Conservation (phyloP, 2,329 filamentous ascomycete genomes). For the Cercospora zeae-maydis region DNA sequence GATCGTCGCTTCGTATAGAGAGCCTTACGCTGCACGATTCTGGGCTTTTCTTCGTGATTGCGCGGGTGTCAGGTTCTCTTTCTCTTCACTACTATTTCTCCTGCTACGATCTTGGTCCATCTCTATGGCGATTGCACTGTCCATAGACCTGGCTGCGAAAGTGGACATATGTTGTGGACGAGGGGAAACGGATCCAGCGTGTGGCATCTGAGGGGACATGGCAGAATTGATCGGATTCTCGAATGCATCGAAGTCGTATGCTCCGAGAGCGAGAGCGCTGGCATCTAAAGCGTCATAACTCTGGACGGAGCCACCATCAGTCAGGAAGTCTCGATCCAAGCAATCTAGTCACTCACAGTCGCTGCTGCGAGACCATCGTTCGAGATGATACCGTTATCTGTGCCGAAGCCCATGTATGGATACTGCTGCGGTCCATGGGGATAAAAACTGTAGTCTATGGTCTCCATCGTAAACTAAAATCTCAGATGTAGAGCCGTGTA, state of each 20-base stretch:
- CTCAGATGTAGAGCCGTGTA: not conserved
- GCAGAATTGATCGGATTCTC: slow-evolving; percentile 21
- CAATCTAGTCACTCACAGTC: slow-evolving; percentile 31
- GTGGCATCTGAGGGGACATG: slow-evolving; percentile 19
- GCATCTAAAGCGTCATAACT: slow-evolving; percentile 29
- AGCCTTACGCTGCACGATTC: slow-evolving; percentile 66
- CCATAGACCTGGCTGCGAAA: slow-evolving; percentile 39
- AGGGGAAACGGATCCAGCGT: slow-evolving; percentile 29
- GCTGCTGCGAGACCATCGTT: slow-evolving; percentile 39
- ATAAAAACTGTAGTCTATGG: slow-evolving; percentile 59
- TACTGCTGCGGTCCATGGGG: slow-evolving; percentile 46
- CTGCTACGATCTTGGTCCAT: slow-evolving; percentile 34
- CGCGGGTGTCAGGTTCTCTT: slow-evolving; percentile 46
- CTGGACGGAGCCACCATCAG: slow-evolving; percentile 17
- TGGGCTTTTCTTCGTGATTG: slow-evolving; percentile 63
- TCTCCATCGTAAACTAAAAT: slow-evolving; percentile 23
- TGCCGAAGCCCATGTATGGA: slow-evolving; percentile 40
- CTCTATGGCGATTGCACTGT: slow-evolving; percentile 43
- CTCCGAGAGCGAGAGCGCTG: slow-evolving; percentile 19
- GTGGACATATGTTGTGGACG: slow-evolving; percentile 26
- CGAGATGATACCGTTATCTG: slow-evolving; percentile 38
- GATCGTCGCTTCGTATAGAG: not conserved
- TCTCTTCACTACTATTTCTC: slow-evolving; percentile 47
- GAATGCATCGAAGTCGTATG: slow-evolving; percentile 20
- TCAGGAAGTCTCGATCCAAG: not conserved